These are phyloP conservation scores for Barnettozyma californica DNA, from an alignment of 805 yeast genomes.

Conservation along the genomic window DNA sequence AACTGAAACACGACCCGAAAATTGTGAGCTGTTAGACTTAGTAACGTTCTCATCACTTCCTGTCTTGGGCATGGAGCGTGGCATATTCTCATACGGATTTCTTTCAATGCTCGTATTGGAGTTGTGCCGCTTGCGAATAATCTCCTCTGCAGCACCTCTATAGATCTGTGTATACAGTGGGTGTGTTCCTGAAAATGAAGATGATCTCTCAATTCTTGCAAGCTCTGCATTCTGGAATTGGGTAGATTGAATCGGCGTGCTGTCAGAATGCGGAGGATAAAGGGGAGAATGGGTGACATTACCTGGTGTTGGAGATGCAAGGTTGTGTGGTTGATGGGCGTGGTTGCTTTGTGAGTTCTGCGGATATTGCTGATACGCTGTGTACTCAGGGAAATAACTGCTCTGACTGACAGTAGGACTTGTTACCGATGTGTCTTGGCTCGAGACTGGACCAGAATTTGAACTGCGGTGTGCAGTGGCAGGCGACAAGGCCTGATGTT, in stretches of 20 bases:
- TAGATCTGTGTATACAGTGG: neutral
- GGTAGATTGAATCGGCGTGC: neutral
- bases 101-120: neutral
- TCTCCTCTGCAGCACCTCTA: neutral
- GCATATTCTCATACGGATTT: neutral
- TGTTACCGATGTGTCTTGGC: conserved; percentile 7
- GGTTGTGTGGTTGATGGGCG: neutral
- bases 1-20: neutral
- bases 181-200: neutral
- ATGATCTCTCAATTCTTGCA: neutral
- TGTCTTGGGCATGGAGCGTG: conserved; percentile 2
- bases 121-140: neutral
- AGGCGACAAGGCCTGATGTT: conserved; percentile 11
- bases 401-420: conserved; percentile 6
- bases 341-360: conserved; percentile 8
- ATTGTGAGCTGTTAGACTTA: neutral
- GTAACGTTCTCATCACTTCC: conserved; percentile 3
- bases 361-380: conserved; percentile 10
- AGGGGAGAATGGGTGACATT: neutral
- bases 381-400: conserved; percentile 21
- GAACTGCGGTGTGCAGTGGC: conserved; percentile 16
- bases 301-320: neutral
- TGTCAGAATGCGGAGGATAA: neutral
- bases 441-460: conserved; percentile 12
- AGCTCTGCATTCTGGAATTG: neutral